Evolutionary conservation across 495 filamentous ascomycete species (phyloP), one percentile per base, ranked within the genome.

Genomic region (Talaromyces liani): DNA sequence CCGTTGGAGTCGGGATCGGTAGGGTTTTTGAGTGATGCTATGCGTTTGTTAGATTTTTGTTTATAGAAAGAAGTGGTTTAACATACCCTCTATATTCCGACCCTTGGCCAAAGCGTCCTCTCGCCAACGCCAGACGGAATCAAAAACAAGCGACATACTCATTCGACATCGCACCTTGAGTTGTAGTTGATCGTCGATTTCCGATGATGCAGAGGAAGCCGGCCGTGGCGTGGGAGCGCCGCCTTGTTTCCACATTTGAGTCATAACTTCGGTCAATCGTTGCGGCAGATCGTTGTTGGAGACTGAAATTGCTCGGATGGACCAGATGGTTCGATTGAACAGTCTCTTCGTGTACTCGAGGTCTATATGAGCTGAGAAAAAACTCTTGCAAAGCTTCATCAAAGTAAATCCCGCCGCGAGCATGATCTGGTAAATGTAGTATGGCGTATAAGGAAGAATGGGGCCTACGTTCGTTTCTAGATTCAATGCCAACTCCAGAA

Each of bases 51-150:
- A 47, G 59, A 45, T 60, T 36, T 33, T 14, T 18, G n/a, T n/a
- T 8, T 14, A 20, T 61, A 55, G 61, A 62, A 62, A 24, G 54
- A 4, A 22, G 8, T 10, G 9, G 7, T n/a, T 33, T 33, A 8
- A 33, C n/a, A 74, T 79, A 90, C 89, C 85, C 79, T 96, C 91
- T 57, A 96, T 85, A 55, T 87, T 90, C 20, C 90, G 82, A 7
- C 87, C 90, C 72, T 89, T 86, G 41, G 88, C 87, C 69, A 92
- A 88, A 65, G 89, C 89, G 72, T 92, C 89, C 69, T 95, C 91
- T 63, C 92, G 82, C 92, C 92, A 97, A 61, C 91, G 86, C 91
- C 91, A 96, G 25, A 95, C 91, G 4, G 88, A 91, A 75, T 97
- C 92, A 71, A 88, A 96, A 2, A 97, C 89, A 6, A 96, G 79